Evolutionary conservation across 352 stramenopile species (phyloP).

Genomic region (Phytopythium vexans): DNA sequence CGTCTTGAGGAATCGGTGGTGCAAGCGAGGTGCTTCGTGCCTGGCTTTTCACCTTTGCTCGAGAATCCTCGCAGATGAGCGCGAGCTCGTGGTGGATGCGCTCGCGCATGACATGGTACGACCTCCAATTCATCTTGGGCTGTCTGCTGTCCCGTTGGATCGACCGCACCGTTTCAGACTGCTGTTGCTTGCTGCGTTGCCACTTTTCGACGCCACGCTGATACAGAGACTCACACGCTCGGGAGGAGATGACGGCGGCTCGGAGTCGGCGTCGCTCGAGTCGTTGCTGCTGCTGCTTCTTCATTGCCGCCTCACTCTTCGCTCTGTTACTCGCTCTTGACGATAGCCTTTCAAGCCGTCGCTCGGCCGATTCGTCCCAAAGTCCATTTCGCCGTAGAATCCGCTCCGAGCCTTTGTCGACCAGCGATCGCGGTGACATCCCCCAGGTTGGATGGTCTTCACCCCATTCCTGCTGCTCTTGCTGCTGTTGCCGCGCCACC

Average conservation of each 20-base stretch:
- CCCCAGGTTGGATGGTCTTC: background rate
- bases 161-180: conserved; percentile 15
- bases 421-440: conserved; percentile 23
- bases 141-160: conserved; percentile 16
- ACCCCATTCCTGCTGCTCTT: conserved; percentile 12
- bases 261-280: conserved; percentile 11
- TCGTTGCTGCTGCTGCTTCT: conserved; percentile 12
- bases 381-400: conserved; percentile 57
- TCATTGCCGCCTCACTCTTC: conserved; percentile 2
- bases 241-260: conserved; percentile 14
- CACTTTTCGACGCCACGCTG: conserved; percentile 38
- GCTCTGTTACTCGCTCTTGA: conserved; percentile 5
- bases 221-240: conserved; percentile 52
- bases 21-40: background rate
- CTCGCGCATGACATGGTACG: conserved; percentile 33
- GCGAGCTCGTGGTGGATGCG: conserved; percentile 29
- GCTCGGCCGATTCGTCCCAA: conserved; percentile 37
- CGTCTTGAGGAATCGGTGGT: background rate
- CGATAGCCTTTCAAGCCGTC: conserved; percentile 29
- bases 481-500: conserved; percentile 14
- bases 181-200: conserved; percentile 18
- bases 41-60: conserved; percentile 2
- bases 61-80: conserved; percentile 27
- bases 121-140: conserved; percentile 33
- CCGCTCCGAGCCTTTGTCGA: conserved; percentile 31